Evolutionary conservation across 495 filamentous ascomycete species (phyloP).

Genomic region (Neurospora sp.): DNA sequence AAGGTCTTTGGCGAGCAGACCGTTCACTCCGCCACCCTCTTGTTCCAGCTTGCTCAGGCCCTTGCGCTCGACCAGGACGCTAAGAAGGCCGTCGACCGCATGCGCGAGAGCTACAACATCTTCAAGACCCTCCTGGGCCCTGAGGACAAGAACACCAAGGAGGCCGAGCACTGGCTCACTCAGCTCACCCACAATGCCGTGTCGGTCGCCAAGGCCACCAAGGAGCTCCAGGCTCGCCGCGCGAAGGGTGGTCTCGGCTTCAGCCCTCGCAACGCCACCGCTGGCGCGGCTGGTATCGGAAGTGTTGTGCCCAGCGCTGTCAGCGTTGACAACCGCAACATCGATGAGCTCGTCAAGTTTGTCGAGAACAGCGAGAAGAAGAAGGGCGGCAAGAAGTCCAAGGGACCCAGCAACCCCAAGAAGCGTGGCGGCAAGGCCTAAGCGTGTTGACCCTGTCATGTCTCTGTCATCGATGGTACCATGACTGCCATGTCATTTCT

Average conservation of each 20-base stretch:
- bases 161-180: constrained; percentile 89
- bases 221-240: constrained; percentile 66
- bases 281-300: constrained; percentile 25
- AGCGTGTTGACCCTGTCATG: neutral
- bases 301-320: constrained; percentile 10
- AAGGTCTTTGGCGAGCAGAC: constrained; percentile 76
- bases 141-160: constrained; percentile 90
- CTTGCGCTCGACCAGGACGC: constrained; percentile 87
- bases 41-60: constrained; percentile 94
- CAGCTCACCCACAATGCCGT: constrained; percentile 93
- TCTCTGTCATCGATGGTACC: neutral
- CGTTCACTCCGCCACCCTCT: constrained; percentile 86
- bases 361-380: constrained; percentile 17
- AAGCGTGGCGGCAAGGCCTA: constrained; percentile 35
- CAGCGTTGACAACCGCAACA: constrained; percentile 8
- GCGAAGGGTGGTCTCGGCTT: constrained; percentile 43
- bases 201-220: constrained; percentile 80
- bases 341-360: constrained; percentile 16
- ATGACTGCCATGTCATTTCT: neutral
- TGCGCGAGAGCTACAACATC: constrained; percentile 93
- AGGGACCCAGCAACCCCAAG: constrained; percentile 61
- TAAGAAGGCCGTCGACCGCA: constrained; percentile 77
- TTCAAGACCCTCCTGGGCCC: constrained; percentile 77
- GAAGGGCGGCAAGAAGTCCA: constrained; percentile 54
- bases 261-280: constrained; percentile 39